Evolutionary conservation across 2,329 filamentous ascomycete species (phyloP).

Genomic region (Dactylellina parvicollis): DNA sequence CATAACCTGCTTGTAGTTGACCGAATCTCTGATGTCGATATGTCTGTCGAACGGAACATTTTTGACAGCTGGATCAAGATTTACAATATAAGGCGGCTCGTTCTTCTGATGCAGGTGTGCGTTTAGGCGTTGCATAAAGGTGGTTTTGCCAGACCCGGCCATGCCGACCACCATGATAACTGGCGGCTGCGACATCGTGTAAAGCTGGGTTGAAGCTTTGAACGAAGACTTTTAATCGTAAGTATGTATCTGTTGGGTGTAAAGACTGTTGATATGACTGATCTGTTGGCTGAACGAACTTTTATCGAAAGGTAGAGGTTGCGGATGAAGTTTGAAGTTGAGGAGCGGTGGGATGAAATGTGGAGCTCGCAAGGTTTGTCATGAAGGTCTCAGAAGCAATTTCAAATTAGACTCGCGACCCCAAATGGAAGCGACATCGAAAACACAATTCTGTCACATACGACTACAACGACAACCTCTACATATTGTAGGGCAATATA

Average conservation of each 20-base stretch:
- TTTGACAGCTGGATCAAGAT: constrained; percentile 93
- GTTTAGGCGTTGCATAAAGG: constrained; percentile 98
- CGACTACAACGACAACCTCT: background rate
- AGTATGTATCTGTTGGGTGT: background rate
- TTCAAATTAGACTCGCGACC: background rate
- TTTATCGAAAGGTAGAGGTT: background rate
- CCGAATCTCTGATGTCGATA: constrained; percentile 97
- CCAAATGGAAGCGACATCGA: background rate
- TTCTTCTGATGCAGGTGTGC: constrained; percentile 84
- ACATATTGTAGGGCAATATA: background rate
- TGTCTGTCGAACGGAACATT: constrained; percentile 95
- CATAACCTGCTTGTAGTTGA: constrained; percentile 99
- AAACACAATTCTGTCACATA: background rate
- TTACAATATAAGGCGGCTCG: constrained; percentile 90
- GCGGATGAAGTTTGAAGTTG: constrained; percentile 26
- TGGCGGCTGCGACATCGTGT: constrained; percentile 40
- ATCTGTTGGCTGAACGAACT: background rate
- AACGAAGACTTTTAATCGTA: too few relatives aligned
- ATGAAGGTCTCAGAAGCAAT: constrained; percentile 35
- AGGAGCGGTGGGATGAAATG: constrained; percentile 6
- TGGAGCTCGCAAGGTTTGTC: constrained; percentile 51
- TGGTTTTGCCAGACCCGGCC: constrained; percentile 94
- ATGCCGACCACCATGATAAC: constrained; percentile 54
- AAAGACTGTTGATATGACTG: too few relatives aligned
- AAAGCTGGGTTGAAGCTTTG: constrained; percentile 21